Base-by-base conservation (phyloP, 164 flowering plant genomes). In the Brasenia schreberi region DNA sequence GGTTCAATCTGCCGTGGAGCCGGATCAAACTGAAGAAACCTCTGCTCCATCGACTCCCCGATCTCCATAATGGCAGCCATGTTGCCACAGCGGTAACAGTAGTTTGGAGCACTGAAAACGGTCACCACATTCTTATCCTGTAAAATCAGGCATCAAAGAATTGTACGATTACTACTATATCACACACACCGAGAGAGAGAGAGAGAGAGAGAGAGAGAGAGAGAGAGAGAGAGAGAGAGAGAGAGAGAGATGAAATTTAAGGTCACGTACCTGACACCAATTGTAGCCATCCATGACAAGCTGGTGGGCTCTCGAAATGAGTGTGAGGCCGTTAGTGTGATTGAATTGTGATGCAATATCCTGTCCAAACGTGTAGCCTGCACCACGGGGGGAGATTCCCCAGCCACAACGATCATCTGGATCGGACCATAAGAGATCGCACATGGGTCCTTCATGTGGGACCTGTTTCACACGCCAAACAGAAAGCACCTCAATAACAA, bases 281-380 rank as follows among this genome's bases (percentile, higher is more conserved):
- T 81, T 81, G 70, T 65, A 83, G 49, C 87, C 87, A 67, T 83
- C 87, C 87, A 83, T 83, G 65, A 83, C 87, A 69, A 81, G 84
- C 70, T 81, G 84, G 68, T 81, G 84, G 14, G 84, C 84, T 77
- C 84, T 75, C 19, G 84, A 71, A 64, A 81, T 70, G 23, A 79
- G 82, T 33, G 77, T 65, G 60, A 81, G 78, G 19, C 79, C 81
- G 71, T 81, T 81, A 59, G 78, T 81, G 70, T 75, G 82, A 69
- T 81, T 81, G 72, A 81, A 81, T 68, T 79, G 84, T 60, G 77
- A 68, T 66, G 84, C 81, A 61, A 81, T 79, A 70, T 81, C 84
- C 73, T 79, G 82, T 39, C 84, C 82, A 72, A 81, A 81, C 52
- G 84, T 81, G 62, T 79, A 81, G 42, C 84, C 84, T 42, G 82